Evolutionary conservation across 129 eudicot species (phyloP).

Genomic region (Pittosporum tobira): DNA sequence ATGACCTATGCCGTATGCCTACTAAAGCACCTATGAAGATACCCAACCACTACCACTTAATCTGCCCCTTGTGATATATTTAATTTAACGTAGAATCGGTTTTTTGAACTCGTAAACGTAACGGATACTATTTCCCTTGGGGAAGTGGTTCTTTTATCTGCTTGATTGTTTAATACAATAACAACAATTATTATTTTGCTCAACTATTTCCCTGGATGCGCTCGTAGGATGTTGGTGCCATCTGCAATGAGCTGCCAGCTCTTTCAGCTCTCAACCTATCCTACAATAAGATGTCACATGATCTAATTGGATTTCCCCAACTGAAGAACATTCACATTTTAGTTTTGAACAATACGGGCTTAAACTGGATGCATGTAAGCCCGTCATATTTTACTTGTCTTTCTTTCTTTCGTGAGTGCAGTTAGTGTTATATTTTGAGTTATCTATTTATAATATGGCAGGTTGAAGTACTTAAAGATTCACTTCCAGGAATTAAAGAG

Average conservation of each 20-base stretch:
- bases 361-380: constrained; percentile 66
- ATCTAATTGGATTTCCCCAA: constrained; percentile 33
- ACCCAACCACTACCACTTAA: background rate
- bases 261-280: constrained; percentile 68
- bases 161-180: background rate
- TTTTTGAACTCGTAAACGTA: no score
- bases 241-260: constrained; percentile 61
- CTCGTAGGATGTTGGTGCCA: constrained; percentile 65
- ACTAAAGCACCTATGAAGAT: background rate
- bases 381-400: constrained; percentile 2
- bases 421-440: background rate
- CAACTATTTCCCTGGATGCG: background rate
- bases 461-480: constrained; percentile 68
- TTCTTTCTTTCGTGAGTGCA: constrained; percentile 6
- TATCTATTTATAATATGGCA: constrained; percentile 27
- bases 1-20: background rate
- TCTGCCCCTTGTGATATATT: no score
- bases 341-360: constrained; percentile 71
- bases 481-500: constrained; percentile 66
- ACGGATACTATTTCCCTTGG: background rate
- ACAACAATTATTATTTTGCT: background rate
- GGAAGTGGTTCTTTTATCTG: background rate
- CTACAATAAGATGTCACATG: constrained; percentile 48
- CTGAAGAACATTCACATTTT: constrained; percentile 55
- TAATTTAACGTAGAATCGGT: no score